Evolutionary conservation across 202 grass and related monocot species (phyloP), one percentile per base, ranked within the genome.

Genomic region (Setaria italica): DNA sequence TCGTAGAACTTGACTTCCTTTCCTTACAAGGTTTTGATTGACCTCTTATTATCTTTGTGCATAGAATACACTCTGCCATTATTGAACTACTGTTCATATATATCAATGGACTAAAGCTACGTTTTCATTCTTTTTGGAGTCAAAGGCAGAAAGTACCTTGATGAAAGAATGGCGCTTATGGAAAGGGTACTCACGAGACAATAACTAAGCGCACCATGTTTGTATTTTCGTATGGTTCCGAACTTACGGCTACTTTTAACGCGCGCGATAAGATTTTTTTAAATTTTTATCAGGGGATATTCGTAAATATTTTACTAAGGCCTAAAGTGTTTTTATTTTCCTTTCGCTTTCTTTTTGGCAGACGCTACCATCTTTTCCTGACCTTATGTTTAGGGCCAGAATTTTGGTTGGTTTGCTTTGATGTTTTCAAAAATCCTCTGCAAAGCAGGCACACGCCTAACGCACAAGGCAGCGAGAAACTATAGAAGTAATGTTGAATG

Each of bases 131-230:
- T 10, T 55, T 55, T 55, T 34, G 30, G 80, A 46, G 56, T 84
- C 57, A 73, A 41, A 72, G 46, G 25, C 47, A 48, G 25, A 51
- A 49, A 83, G 25, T 65, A 11, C 25, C 34, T 79, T 73, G 81
- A 49, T 79, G 74, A 84, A 73, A 80, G 81, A 42, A 32, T 55
- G 75, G 81, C 41, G 13, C 29, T 5, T 41, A 79, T 65, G 67
- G 37, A 88, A 88, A 79, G 81, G 21, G 17, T 25, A 57, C 79
- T 88, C 85, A 82, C 30, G 54, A 82, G 42, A 55, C 62, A 70
- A 69, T 77, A 51, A 50, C 48, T 50, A 58, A 67, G 19, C 10
- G 5, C 47, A 3, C n/a, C 1, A 33, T 10, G 25, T 62, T 60
- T 47, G 13, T 7, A 5, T 30, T 35, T 41, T 30, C 50, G 49